Base-by-base conservation (phyloP, 495 filamentous ascomycete genomes). In the Hypoxylon crocopeplum region DNA sequence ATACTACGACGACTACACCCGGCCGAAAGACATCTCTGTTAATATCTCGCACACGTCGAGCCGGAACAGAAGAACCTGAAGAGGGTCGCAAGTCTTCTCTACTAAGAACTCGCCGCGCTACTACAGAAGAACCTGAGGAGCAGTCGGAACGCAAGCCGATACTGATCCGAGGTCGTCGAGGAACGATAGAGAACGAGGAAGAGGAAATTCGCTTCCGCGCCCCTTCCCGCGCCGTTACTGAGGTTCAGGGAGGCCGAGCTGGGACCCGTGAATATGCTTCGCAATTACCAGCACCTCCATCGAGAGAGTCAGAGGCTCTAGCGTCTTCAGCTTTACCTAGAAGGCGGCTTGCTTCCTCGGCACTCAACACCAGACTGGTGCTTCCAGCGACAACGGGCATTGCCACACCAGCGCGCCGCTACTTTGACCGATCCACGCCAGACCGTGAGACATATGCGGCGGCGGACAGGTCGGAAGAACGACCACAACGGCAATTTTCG, bases 191-290 rank as follows among this genome's bases (percentile, higher is more conserved):
- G 5, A 74, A 78, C 8, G 71, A 79, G 5, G 78, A 82, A 16
- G 79, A 77, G 10, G 73, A 79, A 12, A 58, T 65, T 3, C 70
- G 79, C 32, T 81, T 79, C 66, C 78, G 83, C 4, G 75, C 77
- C 10, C 82, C 82, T 0, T 84, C 82, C 2, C 67, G 84, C 10
- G 84, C 84, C 0, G 68, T 72, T n/a, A 86, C 84, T 8, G 84
- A 86, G 45, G 71, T 84, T n/a, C 76, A 76, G 13, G 71, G 68
- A 33, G 52, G 61, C 38, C 67, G 74, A 33, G 46, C 59, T 7
- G 36, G 51, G 17, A 52, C 65, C 12, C 71, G 74, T n/a, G 75
- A 78, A 22, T 69, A 69, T 34, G 47, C 46, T 20, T 38, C 63
- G 3, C 70, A 72, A n/a, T 58, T 59, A 25, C 49, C 64, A 13